Conservation (phyloP, 768 basidiomycete genomes). For the Xerocomellus amylosporus region DNA sequence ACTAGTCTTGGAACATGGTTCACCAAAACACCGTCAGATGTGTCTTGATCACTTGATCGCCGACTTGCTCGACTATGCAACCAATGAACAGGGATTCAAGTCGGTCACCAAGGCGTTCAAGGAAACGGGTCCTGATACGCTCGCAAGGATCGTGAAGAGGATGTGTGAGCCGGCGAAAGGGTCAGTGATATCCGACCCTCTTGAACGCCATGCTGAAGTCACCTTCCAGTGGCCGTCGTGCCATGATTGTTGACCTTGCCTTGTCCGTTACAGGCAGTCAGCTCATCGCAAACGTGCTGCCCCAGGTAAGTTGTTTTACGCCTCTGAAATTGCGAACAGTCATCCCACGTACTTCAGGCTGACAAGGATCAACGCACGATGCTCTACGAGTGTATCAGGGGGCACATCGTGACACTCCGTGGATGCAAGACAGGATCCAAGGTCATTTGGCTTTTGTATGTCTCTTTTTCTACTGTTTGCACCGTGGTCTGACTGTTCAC, state of each 20-base stretch:
- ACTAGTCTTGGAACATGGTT: constrained; percentile 82
- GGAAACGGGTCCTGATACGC: constrained; percentile 74
- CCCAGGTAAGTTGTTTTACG: constrained; percentile 48
- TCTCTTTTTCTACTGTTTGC: not conserved
- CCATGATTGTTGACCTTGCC: constrained; percentile 85
- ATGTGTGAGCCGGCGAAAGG: constrained; percentile 87
- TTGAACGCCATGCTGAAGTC: constrained; percentile 2
- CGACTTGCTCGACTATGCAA: constrained; percentile 76
- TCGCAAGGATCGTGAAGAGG: constrained; percentile 69
- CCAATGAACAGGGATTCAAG: constrained; percentile 84
- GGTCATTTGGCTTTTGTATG: constrained; percentile 85
- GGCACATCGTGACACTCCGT: constrained; percentile 85
- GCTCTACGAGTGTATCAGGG: constrained; percentile 82
- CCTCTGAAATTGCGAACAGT: not conserved
- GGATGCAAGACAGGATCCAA: constrained; percentile 91
- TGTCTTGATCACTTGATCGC: constrained; percentile 74
- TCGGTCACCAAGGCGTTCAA: constrained; percentile 84
- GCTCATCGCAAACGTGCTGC: constrained; percentile 77
- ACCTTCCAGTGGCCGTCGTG: constrained; percentile 58
- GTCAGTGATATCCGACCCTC: constrained; percentile 35
- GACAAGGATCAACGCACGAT: constrained; percentile 83
- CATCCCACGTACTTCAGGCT: constrained; percentile 44
- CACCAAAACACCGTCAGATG: constrained; percentile 67
- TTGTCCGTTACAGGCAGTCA: constrained; percentile 83
- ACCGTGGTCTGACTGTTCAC: constrained; percentile 1